Evolutionary conservation across 495 filamentous ascomycete genomes (phyloP).

Genomic region (Antarctomyces pellizariae): DNA sequence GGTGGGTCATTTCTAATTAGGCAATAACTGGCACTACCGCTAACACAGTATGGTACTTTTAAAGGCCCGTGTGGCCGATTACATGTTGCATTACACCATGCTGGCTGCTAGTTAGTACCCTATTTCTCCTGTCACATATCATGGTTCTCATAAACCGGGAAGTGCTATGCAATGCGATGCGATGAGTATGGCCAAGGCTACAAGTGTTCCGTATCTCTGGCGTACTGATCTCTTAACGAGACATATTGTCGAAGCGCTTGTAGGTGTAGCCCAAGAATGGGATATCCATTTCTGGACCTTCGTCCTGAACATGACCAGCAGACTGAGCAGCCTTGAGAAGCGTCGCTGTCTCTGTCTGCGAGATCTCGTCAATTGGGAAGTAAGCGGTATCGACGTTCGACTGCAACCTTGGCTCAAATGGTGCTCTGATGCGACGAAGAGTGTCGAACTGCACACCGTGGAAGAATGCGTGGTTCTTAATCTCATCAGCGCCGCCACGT

Average conservation of each 20-base stretch:
- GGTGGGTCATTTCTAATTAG: too few species aligned
- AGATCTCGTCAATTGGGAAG: slow-evolving; percentile 96
- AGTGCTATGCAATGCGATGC: too few species aligned
- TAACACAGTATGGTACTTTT: too few species aligned
- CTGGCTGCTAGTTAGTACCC: too few species aligned
- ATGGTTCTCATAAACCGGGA: too few species aligned
- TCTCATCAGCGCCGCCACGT: slow-evolving; percentile 58
- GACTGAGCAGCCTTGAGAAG: slow-evolving; percentile 31
- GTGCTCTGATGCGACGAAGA: slow-evolving; percentile 74
- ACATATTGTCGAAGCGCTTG: slow-evolving; percentile 81
- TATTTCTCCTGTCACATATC: too few species aligned
- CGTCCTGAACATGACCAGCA: slow-evolving; percentile 17
- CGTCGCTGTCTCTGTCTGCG: slow-evolving; percentile 68
- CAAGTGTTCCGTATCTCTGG: slow-evolving; percentile 1
- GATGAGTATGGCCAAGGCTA: neutral
- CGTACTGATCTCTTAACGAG: slow-evolving; percentile 18
- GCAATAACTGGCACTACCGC: too few species aligned
- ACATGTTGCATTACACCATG: too few species aligned
- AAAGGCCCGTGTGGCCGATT: too few species aligned
- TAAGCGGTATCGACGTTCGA: slow-evolving; percentile 93
- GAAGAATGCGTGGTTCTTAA: slow-evolving; percentile 91
- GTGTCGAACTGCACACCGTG: slow-evolving; percentile 82
- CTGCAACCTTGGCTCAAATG: slow-evolving; percentile 79
- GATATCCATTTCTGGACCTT: slow-evolving; percentile 65
- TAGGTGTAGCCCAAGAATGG: slow-evolving; percentile 98